These are phyloP conservation scores for Cyclotella kingstonii DNA, from an alignment of 108 stramenopile species.

Conservation along the genomic window DNA sequence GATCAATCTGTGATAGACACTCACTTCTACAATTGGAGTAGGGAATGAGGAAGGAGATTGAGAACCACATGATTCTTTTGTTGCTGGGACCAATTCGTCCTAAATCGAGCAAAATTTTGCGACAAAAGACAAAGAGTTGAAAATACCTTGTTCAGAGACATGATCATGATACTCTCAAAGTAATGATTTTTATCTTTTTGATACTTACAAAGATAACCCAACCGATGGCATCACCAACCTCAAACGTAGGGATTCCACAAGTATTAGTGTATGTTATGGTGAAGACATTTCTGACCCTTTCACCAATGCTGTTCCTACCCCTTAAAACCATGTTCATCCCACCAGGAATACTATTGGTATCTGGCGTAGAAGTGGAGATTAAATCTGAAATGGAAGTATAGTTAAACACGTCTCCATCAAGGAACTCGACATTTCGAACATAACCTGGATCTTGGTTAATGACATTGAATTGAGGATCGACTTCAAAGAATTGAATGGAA, in stretches of 20 bases:
- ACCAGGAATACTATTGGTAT: constrained; percentile 7
- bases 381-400: constrained; percentile 13
- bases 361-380: not conserved
- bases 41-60: not conserved
- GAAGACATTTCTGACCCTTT: constrained; percentile 32
- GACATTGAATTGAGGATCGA: constrained; percentile 21
- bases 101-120: too few species aligned
- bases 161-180: not conserved
- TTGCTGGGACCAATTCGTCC: constrained; percentile 24
- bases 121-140: too few species aligned
- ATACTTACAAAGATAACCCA: constrained; percentile 45
- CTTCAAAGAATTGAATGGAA: constrained; percentile 41
- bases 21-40: not conserved
- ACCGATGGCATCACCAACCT: constrained; percentile 35
- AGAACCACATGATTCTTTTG: constrained; percentile 21
- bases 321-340: constrained; percentile 39
- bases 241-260: constrained; percentile 33
- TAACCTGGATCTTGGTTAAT: constrained; percentile 27
- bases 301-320: constrained; percentile 20
- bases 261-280: constrained; percentile 42
- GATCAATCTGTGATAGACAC: too few species aligned
- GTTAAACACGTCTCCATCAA: constrained; percentile 17
- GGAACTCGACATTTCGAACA: constrained; percentile 10
- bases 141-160: not conserved
- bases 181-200: not conserved